These are phyloP conservation scores for Tricholoma flavovirens DNA, from an alignment of 768 basidiomycete genomes.

Conservation along the genomic window DNA sequence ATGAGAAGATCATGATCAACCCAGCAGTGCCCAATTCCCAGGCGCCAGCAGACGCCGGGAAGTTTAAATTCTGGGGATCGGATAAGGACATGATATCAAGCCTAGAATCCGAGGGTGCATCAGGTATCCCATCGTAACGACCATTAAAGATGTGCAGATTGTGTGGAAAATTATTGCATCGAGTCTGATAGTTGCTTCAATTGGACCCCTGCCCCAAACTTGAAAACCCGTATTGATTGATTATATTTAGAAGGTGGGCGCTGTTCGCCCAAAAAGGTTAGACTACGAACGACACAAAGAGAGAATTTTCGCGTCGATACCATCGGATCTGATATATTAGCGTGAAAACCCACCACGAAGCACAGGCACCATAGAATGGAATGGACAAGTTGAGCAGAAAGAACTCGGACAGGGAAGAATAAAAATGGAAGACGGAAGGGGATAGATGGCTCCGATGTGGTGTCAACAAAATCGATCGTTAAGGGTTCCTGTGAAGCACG, in stretches of 20 bases:
- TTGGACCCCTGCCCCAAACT: no score
- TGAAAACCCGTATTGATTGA: background rate
- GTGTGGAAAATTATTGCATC: background rate
- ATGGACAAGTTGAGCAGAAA: no score
- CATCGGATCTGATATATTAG: slow-evolving; percentile 1
- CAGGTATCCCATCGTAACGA: background rate
- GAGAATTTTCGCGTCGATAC: no score
- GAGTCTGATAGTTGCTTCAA: background rate
- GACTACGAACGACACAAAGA: background rate
- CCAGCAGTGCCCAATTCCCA: slow-evolving; percentile 7
- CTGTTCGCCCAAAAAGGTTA: slow-evolving; percentile 19
- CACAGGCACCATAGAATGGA: no score
- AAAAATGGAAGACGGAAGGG: slow-evolving; percentile 20
- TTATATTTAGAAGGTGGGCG: slow-evolving; percentile 18
- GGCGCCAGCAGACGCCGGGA: slow-evolving; percentile 6
- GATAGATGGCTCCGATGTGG: slow-evolving; percentile 35
- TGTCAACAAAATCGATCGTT: slow-evolving; percentile 29
- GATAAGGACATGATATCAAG: slow-evolving; percentile 7
- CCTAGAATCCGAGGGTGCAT: slow-evolving; percentile 4
- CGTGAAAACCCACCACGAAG: no score
- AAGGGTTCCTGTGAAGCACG: slow-evolving; percentile 40
- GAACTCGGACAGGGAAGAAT: background rate
- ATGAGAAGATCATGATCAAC: slow-evolving; percentile 1
- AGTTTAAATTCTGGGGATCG: slow-evolving; percentile 8
- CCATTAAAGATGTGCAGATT: no score